Percentiles rank a stretch among this genome's conserved stretches.
Conservation (phyloP, 306 rosid genomes). For the Lablab purpureus region DNA sequence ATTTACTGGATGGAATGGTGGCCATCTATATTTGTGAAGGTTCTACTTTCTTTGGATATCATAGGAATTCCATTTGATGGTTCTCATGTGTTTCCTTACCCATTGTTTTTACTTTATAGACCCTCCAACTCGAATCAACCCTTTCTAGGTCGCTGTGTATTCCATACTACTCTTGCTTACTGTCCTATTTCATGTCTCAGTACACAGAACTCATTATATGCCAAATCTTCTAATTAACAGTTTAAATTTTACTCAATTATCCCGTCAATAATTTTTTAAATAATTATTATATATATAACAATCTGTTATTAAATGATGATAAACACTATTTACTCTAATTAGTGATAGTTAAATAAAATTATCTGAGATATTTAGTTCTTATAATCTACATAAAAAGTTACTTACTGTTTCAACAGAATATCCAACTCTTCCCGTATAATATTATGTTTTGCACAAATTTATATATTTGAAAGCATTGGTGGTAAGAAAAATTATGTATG, state of each 20-base stretch:
- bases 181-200: conserved; percentile 3
- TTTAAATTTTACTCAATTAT: too few species aligned
- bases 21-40: conserved; percentile 55
- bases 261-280: too few species aligned
- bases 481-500: background rate
- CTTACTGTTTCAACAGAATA: background rate
- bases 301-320: too few species aligned
- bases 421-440: background rate
- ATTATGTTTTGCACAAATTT: background rate
- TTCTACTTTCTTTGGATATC: conserved; percentile 41
- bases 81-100: conserved; percentile 42
- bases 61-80: conserved; percentile 43
- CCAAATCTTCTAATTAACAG: background rate
- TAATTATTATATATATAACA: too few species aligned
- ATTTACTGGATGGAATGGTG: conserved; percentile 44
- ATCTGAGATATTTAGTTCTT: conserved; percentile 23
- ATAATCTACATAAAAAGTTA: background rate
- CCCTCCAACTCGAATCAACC: conserved; percentile 47
- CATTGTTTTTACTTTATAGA: conserved; percentile 38
- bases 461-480: background rate
- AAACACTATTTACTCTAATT: background rate
- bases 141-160: conserved; percentile 30
- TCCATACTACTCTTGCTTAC: background rate
- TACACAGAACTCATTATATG: background rate
- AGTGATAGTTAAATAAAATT: background rate